A percentile compares a stretch with the other conserved stretches of the same genome.
phyloP scores from a whole-genome alignment of 305 asterid genomes.

The Stenogyne calaminthoides region DNA sequence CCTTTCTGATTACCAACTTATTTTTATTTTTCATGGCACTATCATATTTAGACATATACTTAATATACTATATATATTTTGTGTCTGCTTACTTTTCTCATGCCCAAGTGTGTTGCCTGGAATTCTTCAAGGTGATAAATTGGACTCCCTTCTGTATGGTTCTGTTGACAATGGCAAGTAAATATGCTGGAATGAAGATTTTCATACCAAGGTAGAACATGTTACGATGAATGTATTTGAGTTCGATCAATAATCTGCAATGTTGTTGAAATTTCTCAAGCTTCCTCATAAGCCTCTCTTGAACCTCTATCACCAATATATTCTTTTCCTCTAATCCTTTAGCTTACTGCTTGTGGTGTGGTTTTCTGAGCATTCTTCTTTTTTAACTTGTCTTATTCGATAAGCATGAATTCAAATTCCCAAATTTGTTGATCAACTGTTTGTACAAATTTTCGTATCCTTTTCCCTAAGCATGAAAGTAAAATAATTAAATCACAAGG shows the following conservation, averaged over 20 bases:
- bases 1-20: conserved; percentile 5
- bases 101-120: conserved; percentile 93
- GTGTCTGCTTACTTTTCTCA: conserved; percentile 22
- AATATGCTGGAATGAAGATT: conserved; percentile 85
- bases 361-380: not conserved
- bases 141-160: conserved; percentile 90
- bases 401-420: not conserved
- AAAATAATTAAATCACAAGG: not conserved
- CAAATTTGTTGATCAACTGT: not conserved
- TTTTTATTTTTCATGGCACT: conserved; percentile 5
- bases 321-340: not conserved
- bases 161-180: conserved; percentile 96
- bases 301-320: not conserved
- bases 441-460: not conserved
- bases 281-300: conserved; percentile 4
- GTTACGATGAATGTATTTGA: conserved; percentile 5
- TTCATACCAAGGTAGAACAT: conserved; percentile 76
- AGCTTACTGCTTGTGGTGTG: not conserved
- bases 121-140: conserved; percentile 92
- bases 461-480: not conserved
- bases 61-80: not conserved
- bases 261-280: conserved; percentile 3
- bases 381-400: not conserved
- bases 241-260: not conserved
- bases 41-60: not conserved